phyloP scores from a whole-genome alignment of 768 basidiomycete genomes.

The Chalciporus piperatus region DNA sequence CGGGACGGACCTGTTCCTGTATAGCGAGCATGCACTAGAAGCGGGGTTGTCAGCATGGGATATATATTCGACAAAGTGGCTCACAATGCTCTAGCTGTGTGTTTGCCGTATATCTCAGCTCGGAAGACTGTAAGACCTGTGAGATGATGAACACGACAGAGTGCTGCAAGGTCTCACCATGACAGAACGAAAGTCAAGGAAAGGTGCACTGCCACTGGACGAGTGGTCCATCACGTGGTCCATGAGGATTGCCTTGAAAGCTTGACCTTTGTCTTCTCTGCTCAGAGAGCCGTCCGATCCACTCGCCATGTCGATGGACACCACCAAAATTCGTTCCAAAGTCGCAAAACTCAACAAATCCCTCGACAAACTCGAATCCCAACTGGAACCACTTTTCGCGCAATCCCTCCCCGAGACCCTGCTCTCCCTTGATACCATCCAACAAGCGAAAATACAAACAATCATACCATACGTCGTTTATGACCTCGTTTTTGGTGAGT shows the following conservation, averaged over 20 bases:
- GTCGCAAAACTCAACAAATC: conserved; percentile 52
- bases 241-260: too few relatives aligned
- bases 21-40: conserved; percentile 88
- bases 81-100: conserved; percentile 92
- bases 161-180: conserved; percentile 16
- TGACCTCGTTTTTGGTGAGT: conserved; percentile 81
- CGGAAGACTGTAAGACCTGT: conserved; percentile 63
- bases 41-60: conserved; percentile 8
- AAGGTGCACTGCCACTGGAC: conserved; percentile 9
- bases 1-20: conserved; percentile 81
- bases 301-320: conserved; percentile 35
- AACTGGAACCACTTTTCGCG: conserved; percentile 64
- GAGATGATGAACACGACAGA: not conserved
- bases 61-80: conserved; percentile 28
- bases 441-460: conserved; percentile 80
- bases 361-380: conserved; percentile 66
- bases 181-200: conserved; percentile 3
- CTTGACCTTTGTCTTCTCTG: too few relatives aligned
- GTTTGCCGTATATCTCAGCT: conserved; percentile 93
- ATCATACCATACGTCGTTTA: conserved; percentile 80
- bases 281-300: not conserved
- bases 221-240: conserved; percentile 9
- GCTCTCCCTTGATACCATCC: conserved; percentile 62
- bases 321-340: conserved; percentile 34
- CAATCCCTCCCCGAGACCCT: conserved; percentile 67